A percentile compares a stretch with the other conserved stretches of the same genome.
These are phyloP conservation scores for Trichoderma citrinoviride DNA, from an alignment of 2,329 filamentous ascomycete genomes.

Conservation along the genomic window DNA sequence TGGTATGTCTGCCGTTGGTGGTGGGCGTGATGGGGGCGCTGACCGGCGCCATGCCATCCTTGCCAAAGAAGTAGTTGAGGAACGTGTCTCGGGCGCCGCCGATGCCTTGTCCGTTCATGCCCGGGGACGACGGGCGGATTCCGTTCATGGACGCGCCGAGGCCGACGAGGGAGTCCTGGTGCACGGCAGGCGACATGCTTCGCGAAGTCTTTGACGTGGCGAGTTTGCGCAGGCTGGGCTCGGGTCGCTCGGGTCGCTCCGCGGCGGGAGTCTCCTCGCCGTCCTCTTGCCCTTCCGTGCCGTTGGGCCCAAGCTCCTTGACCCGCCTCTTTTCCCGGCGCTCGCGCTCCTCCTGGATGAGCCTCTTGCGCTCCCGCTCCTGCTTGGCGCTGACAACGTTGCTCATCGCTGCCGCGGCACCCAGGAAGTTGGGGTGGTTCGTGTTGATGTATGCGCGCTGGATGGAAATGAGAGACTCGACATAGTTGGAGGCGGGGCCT, in stretches of 20 bases:
- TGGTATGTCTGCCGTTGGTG: constrained; percentile 61
- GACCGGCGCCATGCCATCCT: constrained; percentile 64
- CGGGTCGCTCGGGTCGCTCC: constrained; percentile 46
- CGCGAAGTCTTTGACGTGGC: constrained; percentile 48
- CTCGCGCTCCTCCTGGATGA: constrained; percentile 79
- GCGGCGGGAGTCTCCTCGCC: constrained; percentile 47
- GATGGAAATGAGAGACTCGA: constrained; percentile 95
- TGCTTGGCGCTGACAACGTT: constrained; percentile 94
- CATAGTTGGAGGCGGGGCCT: constrained; percentile 84
- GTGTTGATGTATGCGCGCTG: constrained; percentile 99
- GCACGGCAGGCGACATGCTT: constrained; percentile 79
- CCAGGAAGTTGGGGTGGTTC: constrained; percentile 97
- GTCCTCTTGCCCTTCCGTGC: constrained; percentile 67
- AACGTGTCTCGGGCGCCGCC: constrained; percentile 82
- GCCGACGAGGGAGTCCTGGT: constrained; percentile 62
- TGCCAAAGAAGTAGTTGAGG: constrained; percentile 98
- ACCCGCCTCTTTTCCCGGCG: constrained; percentile 78
- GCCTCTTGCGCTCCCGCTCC: constrained; percentile 81
- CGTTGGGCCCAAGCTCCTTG: constrained; percentile 83
- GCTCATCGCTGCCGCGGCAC: constrained; percentile 94
- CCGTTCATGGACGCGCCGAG: constrained; percentile 68
- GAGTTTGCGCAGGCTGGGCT: constrained; percentile 46
- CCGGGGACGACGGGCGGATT: constrained; percentile 43
- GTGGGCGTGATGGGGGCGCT: constrained; percentile 36
- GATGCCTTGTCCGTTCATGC: constrained; percentile 57